Percentiles rank a stretch among this genome's conserved stretches.
Conservation (phyloP, 1,284 basidiomycete species). For the Ceratobasidium papillatum region DNA sequence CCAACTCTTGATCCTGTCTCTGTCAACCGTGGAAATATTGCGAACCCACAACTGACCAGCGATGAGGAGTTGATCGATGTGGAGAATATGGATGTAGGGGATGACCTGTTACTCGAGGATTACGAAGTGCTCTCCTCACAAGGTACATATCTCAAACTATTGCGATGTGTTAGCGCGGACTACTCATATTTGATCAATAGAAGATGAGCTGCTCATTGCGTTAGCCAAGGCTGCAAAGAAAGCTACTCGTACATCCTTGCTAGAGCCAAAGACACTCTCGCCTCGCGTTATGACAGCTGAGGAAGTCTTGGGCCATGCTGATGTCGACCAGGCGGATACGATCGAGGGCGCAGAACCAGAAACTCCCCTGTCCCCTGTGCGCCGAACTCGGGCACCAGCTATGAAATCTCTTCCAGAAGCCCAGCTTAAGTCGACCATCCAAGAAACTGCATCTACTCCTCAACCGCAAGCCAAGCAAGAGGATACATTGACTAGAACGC, state of each 20-base stretch:
- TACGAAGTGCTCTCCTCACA: not conserved
- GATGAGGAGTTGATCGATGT: not conserved
- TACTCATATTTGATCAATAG: not conserved
- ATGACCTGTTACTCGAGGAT: not conserved
- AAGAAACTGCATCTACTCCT: not conserved
- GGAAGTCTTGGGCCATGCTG: not conserved
- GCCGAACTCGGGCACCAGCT: not conserved
- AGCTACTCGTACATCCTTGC: not conserved
- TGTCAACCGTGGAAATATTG: too few species aligned
- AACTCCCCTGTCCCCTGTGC: not conserved
- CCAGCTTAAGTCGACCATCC: not conserved
- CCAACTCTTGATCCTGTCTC: not conserved
- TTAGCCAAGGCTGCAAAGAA: constrained; percentile 32
- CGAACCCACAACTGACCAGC: too few species aligned
- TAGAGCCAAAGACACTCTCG: not conserved
- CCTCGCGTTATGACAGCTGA: not conserved
- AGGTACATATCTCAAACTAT: not conserved
- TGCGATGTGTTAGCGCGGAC: not conserved
- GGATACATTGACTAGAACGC: not conserved
- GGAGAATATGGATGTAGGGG: not conserved
- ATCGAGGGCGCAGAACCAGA: not conserved
- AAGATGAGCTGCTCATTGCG: constrained; percentile 7
- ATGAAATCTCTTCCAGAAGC: not conserved
- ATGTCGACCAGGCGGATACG: too few species aligned
- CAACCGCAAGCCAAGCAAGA: not conserved